Percentiles rank a stretch among this genome's conserved stretches.
These are phyloP conservation scores for Saccharomyces cerevisiae DNA, from an alignment of 805 yeast genomes.

Conservation along the genomic window DNA sequence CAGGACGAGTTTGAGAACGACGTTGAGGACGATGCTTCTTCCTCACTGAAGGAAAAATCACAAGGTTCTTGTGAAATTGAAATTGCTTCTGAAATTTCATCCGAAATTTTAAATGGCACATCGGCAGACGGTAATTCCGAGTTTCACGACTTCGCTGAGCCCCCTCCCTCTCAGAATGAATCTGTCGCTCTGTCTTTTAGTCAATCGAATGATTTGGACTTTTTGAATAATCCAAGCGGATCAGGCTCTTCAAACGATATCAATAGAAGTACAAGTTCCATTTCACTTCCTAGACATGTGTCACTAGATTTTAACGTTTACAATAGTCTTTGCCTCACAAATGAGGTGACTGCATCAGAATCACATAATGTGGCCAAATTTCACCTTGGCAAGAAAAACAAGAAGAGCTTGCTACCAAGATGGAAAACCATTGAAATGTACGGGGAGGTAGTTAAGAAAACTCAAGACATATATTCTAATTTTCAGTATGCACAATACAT, in stretches of 20 bases:
- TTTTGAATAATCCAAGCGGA: conserved; percentile 7
- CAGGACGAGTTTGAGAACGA: not conserved
- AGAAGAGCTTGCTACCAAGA: conserved; percentile 53
- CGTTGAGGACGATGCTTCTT: not conserved
- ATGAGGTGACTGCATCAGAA: conserved; percentile 40
- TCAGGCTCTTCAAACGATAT: conserved; percentile 4
- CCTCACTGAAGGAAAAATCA: not conserved
- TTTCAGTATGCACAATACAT: conserved; percentile 87
- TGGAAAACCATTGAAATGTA: conserved; percentile 81
- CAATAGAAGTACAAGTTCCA: not conserved
- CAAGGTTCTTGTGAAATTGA: not conserved
- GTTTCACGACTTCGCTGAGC: not conserved
- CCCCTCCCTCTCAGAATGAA: not conserved
- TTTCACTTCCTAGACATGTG: not conserved
- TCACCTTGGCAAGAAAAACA: conserved; percentile 43
- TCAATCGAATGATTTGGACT: not conserved
- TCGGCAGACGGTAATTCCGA: not conserved
- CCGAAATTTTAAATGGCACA: not conserved
- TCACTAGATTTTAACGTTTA: not conserved
- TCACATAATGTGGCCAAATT: conserved; percentile 45
- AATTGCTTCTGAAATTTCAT: not conserved
- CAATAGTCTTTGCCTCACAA: conserved; percentile 15
- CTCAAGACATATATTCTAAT: conserved; percentile 74
- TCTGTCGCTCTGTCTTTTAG: not conserved
- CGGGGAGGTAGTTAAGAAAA: conserved; percentile 73